Evolutionary conservation across 257 asterid genomes (phyloP).

Genomic region (Coffea eugenioides): DNA sequence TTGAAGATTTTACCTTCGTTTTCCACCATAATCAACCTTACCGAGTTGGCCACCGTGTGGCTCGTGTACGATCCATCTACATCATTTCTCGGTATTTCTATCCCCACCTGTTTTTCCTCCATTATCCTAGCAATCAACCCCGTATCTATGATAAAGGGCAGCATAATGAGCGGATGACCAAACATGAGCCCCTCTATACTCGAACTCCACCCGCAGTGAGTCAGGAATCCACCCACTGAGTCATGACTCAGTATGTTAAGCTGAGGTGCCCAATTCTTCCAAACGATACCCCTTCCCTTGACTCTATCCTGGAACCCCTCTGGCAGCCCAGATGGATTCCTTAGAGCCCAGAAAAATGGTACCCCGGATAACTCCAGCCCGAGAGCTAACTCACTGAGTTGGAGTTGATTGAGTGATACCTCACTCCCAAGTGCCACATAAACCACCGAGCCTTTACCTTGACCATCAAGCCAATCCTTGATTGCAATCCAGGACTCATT

Average conservation of each 20-base stretch:
- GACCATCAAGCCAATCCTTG: conserved; percentile 3
- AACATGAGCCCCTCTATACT: not conserved
- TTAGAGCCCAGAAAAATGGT: conserved; percentile 18
- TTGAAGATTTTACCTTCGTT: conserved; percentile 11
- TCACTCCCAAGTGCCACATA: conserved; percentile 23
- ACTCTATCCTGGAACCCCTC: conserved; percentile 17
- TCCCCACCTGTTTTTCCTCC: conserved; percentile 12
- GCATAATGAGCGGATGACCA: conserved; percentile 7
- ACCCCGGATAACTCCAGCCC: conserved; percentile 15
- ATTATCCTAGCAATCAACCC: conserved; percentile 14
- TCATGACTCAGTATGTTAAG: conserved; percentile 15
- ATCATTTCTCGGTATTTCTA: conserved; percentile 13
- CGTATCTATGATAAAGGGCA: conserved; percentile 10
- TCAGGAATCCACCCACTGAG: conserved; percentile 20
- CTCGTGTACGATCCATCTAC: conserved; percentile 14
- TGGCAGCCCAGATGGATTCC: conserved; percentile 2
- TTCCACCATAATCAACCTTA: conserved; percentile 13
- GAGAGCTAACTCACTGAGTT: not conserved
- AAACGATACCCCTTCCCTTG: conserved; percentile 12
- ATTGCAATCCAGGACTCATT: not conserved
- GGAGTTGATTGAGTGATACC: not conserved
- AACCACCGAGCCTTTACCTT: conserved; percentile 5
- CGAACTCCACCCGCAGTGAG: conserved; percentile 27
- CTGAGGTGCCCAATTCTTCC: conserved; percentile 23
- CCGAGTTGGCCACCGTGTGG: conserved; percentile 15